Base-by-base conservation (phyloP, 176 grass and related monocot species). In the Cenchrus purpureus region DNA sequence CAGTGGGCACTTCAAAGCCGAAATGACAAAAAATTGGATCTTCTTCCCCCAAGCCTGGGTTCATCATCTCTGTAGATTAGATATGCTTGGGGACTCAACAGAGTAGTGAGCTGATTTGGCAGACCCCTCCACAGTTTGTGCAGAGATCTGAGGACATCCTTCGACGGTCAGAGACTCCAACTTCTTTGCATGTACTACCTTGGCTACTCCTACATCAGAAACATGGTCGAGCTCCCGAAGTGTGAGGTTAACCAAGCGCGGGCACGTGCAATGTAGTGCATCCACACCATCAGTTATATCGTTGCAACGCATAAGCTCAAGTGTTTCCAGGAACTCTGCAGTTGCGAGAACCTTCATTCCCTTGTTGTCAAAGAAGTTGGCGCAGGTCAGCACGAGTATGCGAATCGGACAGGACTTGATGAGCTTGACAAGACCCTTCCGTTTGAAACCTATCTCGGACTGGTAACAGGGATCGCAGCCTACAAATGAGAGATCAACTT, bases 371-470 rank as follows among this genome's bases (percentile, higher is more conserved):
- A 93, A 93, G 73, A 77, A 85, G n/a, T 12, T 73, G 22, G 67
- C 71, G 16, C 81, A 75, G 63, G 76, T 66, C 19, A 93, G 91
- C 46, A 57, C 40, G 48, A 95, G 83, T 34, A 67, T 45, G 15
- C 55, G 80, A 40, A 95, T 71, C 3, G 91, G 82, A 77, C 91
- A 91, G 4, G 67, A 83, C 20, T 83, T 77, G 43, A 93, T 12
- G 31, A 96, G 70, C 7, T 8, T 79, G 56, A 83, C 46, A 65
- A 96, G 61, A 37, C 91, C 88, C 25, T 76, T 16, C 60, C 71
- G 84, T 51, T 80, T 91, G 28, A 93, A 89, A 28, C 66, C 78
- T 48, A 74, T 79, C 45, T 70, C 31, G 4, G 43, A 3, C 5
- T 83, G 76, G 2, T 74, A 82, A 12, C 6, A 14, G 17, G 49